Percentiles rank a stretch among this genome's conserved stretches.
Evolutionary conservation across 2,329 filamentous ascomycete species (phyloP).

Genomic region (Dactylellina sp.): DNA sequence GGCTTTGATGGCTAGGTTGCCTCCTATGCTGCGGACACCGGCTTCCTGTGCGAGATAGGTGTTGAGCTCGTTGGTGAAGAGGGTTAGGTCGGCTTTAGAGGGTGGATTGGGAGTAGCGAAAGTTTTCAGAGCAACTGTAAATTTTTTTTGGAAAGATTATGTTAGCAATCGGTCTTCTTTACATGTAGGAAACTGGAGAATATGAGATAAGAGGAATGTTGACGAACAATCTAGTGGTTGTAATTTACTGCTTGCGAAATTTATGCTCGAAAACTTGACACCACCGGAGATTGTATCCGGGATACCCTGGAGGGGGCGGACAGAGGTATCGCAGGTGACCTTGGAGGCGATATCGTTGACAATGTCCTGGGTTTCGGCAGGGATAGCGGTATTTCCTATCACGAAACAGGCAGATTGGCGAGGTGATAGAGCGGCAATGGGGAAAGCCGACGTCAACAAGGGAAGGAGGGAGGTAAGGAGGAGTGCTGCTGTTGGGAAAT

Average conservation of each 20-base stretch:
- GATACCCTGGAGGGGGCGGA: conserved; percentile 68
- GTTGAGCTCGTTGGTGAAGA: conserved; percentile 70
- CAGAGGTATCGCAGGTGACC: conserved; percentile 68
- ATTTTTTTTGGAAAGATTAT: neutral
- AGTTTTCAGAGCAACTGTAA: conserved; percentile 66
- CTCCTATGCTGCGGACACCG: conserved; percentile 69
- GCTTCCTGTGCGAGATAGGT: conserved; percentile 73
- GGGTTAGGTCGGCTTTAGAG: conserved; percentile 67
- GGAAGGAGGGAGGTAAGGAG: conserved; percentile 35
- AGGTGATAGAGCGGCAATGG: conserved; percentile 22
- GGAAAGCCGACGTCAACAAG: conserved; percentile 22
- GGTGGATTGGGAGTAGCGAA: conserved; percentile 68
- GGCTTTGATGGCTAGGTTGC: conserved; percentile 70
- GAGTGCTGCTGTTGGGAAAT: conserved; percentile 21
- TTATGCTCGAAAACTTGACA: conserved; percentile 69
- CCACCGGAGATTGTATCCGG: conserved; percentile 70
- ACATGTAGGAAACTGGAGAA: too few species aligned
- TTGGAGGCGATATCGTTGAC: conserved; percentile 65
- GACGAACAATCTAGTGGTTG: conserved; percentile 66
- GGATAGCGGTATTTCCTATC: conserved; percentile 63
- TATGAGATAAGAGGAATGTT: too few species aligned
- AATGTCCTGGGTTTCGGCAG: conserved; percentile 66
- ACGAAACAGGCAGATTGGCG: conserved; percentile 45
- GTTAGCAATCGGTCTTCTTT: neutral
- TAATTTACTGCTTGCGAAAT: conserved; percentile 69